These are phyloP conservation scores for Asterionellopsis glacialis DNA, from an alignment of 108 stramenopile species.

Conservation along the genomic window DNA sequence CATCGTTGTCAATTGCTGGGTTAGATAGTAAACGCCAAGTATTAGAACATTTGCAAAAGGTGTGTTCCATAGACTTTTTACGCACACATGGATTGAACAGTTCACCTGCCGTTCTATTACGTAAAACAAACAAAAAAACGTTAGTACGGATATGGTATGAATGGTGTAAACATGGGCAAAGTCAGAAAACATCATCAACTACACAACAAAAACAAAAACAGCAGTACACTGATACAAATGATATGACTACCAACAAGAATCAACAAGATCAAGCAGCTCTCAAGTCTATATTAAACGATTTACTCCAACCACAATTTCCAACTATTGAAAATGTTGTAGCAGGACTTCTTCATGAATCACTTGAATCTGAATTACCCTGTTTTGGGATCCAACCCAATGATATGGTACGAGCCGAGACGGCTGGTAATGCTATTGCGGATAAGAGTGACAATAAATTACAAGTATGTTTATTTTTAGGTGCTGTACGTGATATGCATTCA, in stretches of 20 bases:
- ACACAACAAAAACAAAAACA: background rate
- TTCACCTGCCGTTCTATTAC: slow-evolving; percentile 38
- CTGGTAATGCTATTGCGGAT: background rate
- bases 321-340: slow-evolving; percentile 23
- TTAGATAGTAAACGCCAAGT: slow-evolving; percentile 46
- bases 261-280: slow-evolving; percentile 9
- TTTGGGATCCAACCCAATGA: slow-evolving; percentile 21
- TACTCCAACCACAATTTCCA: slow-evolving; percentile 13
- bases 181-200: background rate
- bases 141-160: slow-evolving; percentile 39
- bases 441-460: background rate
- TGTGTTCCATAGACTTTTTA: slow-evolving; percentile 64
- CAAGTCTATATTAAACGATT: slow-evolving; percentile 18
- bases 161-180: slow-evolving; percentile 10
- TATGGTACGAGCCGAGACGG: background rate
- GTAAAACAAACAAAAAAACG: slow-evolving; percentile 56
- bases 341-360: slow-evolving; percentile 65
- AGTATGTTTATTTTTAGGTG: slow-evolving; percentile 62
- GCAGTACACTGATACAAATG: background rate
- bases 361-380: slow-evolving; percentile 60
- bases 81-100: slow-evolving; percentile 52
- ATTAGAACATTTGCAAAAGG: slow-evolving; percentile 46
- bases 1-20: too few relatives aligned
- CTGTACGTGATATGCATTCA: slow-evolving; percentile 66
- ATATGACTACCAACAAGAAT: background rate